Conservation (phyloP, 1,139 yeast genomes). For the Pichiaceae sp. region DNA sequence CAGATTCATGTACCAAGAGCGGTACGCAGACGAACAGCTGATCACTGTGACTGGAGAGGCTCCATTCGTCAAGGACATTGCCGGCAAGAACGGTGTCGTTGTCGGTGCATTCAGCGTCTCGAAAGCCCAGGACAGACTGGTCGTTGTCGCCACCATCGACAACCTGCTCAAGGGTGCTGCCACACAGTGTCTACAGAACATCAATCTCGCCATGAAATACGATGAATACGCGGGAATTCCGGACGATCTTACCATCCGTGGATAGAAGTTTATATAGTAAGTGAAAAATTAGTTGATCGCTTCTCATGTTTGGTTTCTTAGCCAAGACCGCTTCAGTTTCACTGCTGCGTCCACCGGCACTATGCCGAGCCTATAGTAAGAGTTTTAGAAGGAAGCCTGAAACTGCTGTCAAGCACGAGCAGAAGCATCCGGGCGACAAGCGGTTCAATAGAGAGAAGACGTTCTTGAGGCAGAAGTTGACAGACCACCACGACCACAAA, state of each 20-base stretch:
- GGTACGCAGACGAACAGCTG: conserved; percentile 81
- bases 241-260: conserved; percentile 8
- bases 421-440: too few species aligned
- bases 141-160: conserved; percentile 90
- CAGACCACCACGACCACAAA: too few species aligned
- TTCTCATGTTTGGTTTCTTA: too few species aligned
- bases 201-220: conserved; percentile 81
- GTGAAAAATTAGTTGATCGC: too few species aligned
- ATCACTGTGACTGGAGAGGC: conserved; percentile 83
- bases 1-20: conserved; percentile 78
- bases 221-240: conserved; percentile 97
- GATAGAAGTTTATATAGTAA: neutral
- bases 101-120: conserved; percentile 95
- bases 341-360: too few species aligned
- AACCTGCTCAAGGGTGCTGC: conserved; percentile 97
- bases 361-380: too few species aligned
- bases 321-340: too few species aligned
- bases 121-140: conserved; percentile 83
- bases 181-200: conserved; percentile 94
- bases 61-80: conserved; percentile 83
- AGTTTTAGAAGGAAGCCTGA: too few species aligned
- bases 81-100: conserved; percentile 90
- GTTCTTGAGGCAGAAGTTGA: too few species aligned
- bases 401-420: too few species aligned
- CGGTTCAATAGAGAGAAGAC: too few species aligned